Conservation (phyloP, 257 asterid species). For the Phtheirospermum japonicum region DNA sequence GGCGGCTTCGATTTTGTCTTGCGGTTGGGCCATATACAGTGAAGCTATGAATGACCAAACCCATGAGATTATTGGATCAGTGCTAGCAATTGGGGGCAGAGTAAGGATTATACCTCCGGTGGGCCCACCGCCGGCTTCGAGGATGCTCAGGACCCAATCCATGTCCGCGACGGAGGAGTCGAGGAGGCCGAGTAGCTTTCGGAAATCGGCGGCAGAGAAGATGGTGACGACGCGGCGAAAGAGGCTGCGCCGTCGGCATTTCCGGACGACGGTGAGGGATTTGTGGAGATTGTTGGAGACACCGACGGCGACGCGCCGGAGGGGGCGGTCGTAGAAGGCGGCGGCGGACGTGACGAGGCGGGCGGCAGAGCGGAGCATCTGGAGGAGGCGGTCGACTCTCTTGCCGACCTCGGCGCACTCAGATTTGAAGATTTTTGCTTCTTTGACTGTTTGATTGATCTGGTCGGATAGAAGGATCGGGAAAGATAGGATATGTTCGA, state of each 20-base stretch:
- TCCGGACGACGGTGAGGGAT: constrained; percentile 52
- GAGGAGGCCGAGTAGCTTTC: constrained; percentile 50
- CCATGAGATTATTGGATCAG: constrained; percentile 83
- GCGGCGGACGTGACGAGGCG: constrained; percentile 55
- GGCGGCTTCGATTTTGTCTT: constrained; percentile 65
- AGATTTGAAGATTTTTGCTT: constrained; percentile 50
- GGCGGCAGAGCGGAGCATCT: constrained; percentile 67
- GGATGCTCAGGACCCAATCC: constrained; percentile 66
- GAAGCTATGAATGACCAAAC: constrained; percentile 84
- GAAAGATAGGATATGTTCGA: no score
- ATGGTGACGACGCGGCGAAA: constrained; percentile 63
- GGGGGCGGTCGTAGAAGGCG: constrained; percentile 67
- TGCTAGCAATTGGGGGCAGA: constrained; percentile 82
- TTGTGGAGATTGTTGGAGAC: constrained; percentile 56
- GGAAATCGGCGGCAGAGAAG: constrained; percentile 69
- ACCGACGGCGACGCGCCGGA: constrained; percentile 59
- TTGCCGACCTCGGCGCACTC: no score
- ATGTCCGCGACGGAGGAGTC: constrained; percentile 77
- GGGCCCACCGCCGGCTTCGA: constrained; percentile 46
- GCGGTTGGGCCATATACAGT: constrained; percentile 54
- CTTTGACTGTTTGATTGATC: constrained; percentile 42
- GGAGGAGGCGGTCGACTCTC: no score
- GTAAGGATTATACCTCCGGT: no score
- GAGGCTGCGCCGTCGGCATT: constrained; percentile 61
- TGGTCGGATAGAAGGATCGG: constrained; percentile 52